Evolutionary conservation across 2,329 filamentous ascomycete genomes (phyloP), one percentile per base, ranked within the genome.

Genomic region (Colletotrichum cordylinicola): DNA sequence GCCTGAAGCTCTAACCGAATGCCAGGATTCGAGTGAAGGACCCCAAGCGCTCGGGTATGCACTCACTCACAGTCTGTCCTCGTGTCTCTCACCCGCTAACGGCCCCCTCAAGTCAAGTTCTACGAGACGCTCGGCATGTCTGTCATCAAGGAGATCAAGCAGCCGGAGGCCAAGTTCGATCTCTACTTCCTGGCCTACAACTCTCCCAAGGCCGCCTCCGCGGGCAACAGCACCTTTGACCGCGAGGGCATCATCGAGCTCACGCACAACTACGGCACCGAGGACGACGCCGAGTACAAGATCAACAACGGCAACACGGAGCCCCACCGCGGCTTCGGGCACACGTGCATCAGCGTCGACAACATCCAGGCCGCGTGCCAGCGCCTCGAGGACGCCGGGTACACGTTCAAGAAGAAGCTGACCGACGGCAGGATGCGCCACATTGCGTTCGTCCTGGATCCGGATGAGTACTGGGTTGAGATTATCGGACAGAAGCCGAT

Each of bases 141-240:
- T 82, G 86, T 96, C 77, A 91, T 98, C 84, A 92, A 95, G 82
- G 94, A 96, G 86, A 89, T 97, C 62, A 88, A 94, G 77, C 94
- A 95, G 82, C 94, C 96, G 16, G 96, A 98, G 76, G 92, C 92
- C 85, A 98, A 98, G 83, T 98, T 98, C 85, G 95, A 97, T 81
- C 92, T 98, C 33, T 98, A 98, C 89, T 98, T 98, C 87, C 90
- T 99, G 76, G 96, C 93, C 75, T 98, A 98, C 86, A 94, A 98
- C 83, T 91, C 92, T 37, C 91, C 95, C 12, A 88, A 91, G 48
- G 94, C 96, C 16, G 87, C 91, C n/a, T 97, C 94, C 12, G 88
- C 91, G 73, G 94, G 93, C 81, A 93, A 93, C 78, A 91, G 93
- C 82, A 82, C 86, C 35, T 96, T 93, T 87, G 95, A 98, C 85